Evolutionary conservation across 495 filamentous ascomycete species (phyloP).

Genomic region (Tuber magnatum): DNA sequence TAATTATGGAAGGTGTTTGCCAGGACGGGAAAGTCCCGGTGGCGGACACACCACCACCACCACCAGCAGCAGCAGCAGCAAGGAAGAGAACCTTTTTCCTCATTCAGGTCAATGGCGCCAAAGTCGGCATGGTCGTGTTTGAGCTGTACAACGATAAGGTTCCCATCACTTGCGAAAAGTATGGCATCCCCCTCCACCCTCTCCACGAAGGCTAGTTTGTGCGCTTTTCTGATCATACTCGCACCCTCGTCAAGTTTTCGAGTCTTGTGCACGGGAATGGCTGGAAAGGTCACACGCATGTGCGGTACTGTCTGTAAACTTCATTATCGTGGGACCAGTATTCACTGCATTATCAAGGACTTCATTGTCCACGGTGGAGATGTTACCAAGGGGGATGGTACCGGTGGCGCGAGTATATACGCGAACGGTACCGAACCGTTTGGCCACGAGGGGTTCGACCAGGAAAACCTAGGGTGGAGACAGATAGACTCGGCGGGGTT

Average conservation of each 20-base stretch:
- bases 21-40: background rate
- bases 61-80: background rate
- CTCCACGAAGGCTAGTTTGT: slow-evolving; percentile 6
- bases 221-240: slow-evolving; percentile 16
- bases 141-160: slow-evolving; percentile 47
- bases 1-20: background rate
- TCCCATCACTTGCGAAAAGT: slow-evolving; percentile 52
- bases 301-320: slow-evolving; percentile 61
- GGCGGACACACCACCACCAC: background rate
- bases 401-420: slow-evolving; percentile 44
- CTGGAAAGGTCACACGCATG: slow-evolving; percentile 14
- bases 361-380: slow-evolving; percentile 49
- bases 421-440: slow-evolving; percentile 24
- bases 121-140: slow-evolving; percentile 44
- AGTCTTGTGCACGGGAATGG: slow-evolving; percentile 36
- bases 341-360: slow-evolving; percentile 47
- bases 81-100: background rate
- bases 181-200: slow-evolving; percentile 41
- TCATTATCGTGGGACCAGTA: slow-evolving; percentile 41
- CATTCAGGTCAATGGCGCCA: slow-evolving; percentile 34
- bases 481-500: slow-evolving; percentile 44
- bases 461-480: slow-evolving; percentile 47
- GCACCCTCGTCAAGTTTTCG: slow-evolving; percentile 47
- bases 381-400: slow-evolving; percentile 45
- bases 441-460: slow-evolving; percentile 56